Percentiles rank a stretch among this genome's conserved stretches.
Conservation (phyloP, 139 green algal genomes). For the Spirogloea muscicola region DNA sequence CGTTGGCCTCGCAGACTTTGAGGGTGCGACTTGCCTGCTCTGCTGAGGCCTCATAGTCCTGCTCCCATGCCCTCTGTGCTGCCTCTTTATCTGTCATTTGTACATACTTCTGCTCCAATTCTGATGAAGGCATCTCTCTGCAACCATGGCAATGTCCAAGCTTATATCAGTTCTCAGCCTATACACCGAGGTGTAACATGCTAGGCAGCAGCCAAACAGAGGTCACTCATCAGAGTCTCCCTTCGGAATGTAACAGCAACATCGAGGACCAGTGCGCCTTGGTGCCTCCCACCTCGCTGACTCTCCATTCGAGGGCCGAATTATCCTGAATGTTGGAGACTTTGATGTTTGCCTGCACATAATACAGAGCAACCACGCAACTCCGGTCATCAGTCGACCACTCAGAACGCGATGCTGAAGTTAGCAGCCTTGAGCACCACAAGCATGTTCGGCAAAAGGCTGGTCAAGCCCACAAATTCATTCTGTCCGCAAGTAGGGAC, state of each 20-base stretch:
- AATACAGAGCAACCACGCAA: no score
- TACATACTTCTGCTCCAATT: conserved; percentile 8
- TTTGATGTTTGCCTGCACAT: not conserved
- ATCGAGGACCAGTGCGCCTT: not conserved
- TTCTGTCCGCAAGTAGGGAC: no score
- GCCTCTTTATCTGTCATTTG: not conserved
- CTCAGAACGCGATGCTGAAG: no score
- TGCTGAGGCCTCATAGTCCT: conserved; percentile 23
- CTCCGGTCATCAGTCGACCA: no score
- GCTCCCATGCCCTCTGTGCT: conserved; percentile 38
- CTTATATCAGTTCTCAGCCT: not conserved
- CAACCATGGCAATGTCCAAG: not conserved
- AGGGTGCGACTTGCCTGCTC: not conserved
- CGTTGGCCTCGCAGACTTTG: no score
- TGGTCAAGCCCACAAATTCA: no score
- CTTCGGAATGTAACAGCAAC: not conserved
- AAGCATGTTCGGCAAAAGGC: no score
- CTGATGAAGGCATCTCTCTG: conserved; percentile 19
- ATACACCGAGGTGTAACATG: not conserved
- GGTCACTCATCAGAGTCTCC: not conserved
- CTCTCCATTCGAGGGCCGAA: not conserved
- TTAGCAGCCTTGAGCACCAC: no score
- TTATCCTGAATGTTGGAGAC: conserved; percentile 5
- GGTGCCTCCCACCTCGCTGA: not conserved
- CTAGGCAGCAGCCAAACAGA: not conserved